Conservation (phyloP, 352 stramenopile genomes). For the Thalassiosira exigua region DNA sequence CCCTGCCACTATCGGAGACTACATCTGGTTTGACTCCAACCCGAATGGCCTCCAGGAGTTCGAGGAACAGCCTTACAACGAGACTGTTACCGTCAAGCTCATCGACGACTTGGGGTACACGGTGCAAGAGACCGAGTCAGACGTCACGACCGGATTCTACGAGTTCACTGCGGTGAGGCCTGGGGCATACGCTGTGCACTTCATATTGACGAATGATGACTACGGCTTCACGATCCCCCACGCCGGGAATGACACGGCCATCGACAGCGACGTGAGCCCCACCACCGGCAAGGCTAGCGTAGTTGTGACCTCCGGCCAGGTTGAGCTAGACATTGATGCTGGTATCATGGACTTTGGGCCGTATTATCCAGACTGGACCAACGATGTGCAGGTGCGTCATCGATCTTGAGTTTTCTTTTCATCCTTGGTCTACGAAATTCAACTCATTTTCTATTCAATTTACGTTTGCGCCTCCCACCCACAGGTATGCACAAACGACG, state of each 20-base stretch:
- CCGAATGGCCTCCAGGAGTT: constrained; percentile 54
- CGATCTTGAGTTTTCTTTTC: too few species aligned
- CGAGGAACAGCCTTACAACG: constrained; percentile 34
- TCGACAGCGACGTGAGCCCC: constrained; percentile 47
- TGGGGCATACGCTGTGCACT: constrained; percentile 42
- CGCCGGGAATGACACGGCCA: constrained; percentile 31
- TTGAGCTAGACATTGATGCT: constrained; percentile 42
- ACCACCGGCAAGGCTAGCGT: constrained; percentile 27
- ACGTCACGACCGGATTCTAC: constrained; percentile 32
- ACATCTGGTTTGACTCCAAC: constrained; percentile 48
- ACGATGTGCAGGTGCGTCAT: constrained; percentile 49
- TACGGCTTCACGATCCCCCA: constrained; percentile 43
- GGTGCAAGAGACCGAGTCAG: constrained; percentile 18
- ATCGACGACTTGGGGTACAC: constrained; percentile 36
- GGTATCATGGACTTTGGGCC: constrained; percentile 56
- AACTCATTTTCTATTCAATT: too few species aligned
- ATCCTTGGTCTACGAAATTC: too few species aligned
- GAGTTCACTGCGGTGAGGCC: constrained; percentile 39
- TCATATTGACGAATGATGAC: constrained; percentile 20
- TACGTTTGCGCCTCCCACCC: too few species aligned
- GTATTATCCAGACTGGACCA: constrained; percentile 62
- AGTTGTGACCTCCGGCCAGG: constrained; percentile 41
- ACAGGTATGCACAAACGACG: constrained; percentile 65
- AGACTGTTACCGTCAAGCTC: constrained; percentile 32
- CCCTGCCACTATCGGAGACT: constrained; percentile 46